These are phyloP conservation scores for Puccinia triticina DNA, from an alignment of 1,284 basidiomycete species.

Conservation along the genomic window DNA sequence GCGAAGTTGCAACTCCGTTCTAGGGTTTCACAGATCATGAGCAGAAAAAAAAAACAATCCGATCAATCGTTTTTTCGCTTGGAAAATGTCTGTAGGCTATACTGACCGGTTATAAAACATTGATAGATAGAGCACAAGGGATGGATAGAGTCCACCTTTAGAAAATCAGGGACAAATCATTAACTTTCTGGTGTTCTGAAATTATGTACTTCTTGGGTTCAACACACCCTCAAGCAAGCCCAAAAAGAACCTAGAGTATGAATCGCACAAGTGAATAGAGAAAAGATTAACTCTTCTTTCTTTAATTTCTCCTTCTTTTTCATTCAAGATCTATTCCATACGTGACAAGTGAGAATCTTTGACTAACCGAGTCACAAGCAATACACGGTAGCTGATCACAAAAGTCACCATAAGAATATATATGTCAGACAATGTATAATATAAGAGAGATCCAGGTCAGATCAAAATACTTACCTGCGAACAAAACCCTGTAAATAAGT, in stretches of 20 bases:
- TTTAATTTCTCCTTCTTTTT: neutral
- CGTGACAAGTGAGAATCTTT: neutral
- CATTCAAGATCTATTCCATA: neutral
- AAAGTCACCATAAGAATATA: neutral
- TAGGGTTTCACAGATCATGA: neutral
- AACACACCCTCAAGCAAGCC: conserved; percentile 23
- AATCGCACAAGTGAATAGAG: neutral
- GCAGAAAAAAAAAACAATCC: neutral
- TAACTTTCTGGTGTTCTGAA: neutral
- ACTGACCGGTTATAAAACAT: conserved; percentile 31
- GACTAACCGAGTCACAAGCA: neutral
- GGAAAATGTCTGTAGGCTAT: neutral
- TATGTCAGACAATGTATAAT: too few species aligned
- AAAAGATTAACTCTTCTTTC: too few species aligned
- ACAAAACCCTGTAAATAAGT: conserved; percentile 13
- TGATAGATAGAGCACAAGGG: conserved; percentile 22
- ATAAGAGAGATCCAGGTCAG: too few species aligned
- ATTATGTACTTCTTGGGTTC: neutral
- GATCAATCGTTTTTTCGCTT: too few species aligned
- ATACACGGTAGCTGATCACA: neutral
- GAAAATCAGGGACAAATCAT: neutral
- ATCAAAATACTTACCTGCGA: neutral
- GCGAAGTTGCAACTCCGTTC: conserved; percentile 36
- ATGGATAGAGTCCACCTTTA: conserved; percentile 30
- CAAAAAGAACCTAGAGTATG: conserved; percentile 11